Evolutionary conservation across 2,329 filamentous ascomycete species (phyloP).

Genomic region (Ambrosiella beaveri): DNA sequence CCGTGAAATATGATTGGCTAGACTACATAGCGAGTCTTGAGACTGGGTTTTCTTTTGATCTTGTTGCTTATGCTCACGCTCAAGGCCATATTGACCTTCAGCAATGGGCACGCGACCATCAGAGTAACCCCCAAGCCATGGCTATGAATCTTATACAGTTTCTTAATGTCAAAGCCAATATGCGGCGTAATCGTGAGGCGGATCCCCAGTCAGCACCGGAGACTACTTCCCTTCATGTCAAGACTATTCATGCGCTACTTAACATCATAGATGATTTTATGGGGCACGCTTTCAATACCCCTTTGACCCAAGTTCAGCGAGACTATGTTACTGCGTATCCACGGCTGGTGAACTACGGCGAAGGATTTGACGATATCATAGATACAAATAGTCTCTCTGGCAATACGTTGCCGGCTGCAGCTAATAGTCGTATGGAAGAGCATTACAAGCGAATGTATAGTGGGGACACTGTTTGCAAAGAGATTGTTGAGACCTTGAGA

Average conservation of each 20-base stretch:
- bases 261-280: conserved; percentile 59
- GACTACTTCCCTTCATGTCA: conserved; percentile 63
- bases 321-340: conserved; percentile 86
- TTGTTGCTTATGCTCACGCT: conserved; percentile 71
- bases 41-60: conserved; percentile 73
- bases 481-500: conserved; percentile 70
- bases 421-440: conserved; percentile 87
- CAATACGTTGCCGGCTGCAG: conserved; percentile 62
- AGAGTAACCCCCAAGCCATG: conserved; percentile 49
- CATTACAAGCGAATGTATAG: conserved; percentile 98
- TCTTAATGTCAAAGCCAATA: conserved; percentile 61
- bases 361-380: conserved; percentile 81
- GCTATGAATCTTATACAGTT: conserved; percentile 61
- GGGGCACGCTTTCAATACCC: conserved; percentile 40
- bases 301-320: conserved; percentile 67
- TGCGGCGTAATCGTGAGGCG: conserved; percentile 34
- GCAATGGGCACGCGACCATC: conserved; percentile 59
- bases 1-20: conserved; percentile 67
- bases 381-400: conserved; percentile 65
- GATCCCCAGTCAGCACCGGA: not conserved
- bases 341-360: conserved; percentile 86
- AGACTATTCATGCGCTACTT: conserved; percentile 67
- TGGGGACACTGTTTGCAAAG: conserved; percentile 68
- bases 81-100: conserved; percentile 64
- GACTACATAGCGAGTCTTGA: conserved; percentile 61